A percentile compares a stretch with the other conserved stretches of the same genome.
Evolutionary conservation across 1,139 yeast genomes (phyloP).

Genomic region (Candida sojae): DNA sequence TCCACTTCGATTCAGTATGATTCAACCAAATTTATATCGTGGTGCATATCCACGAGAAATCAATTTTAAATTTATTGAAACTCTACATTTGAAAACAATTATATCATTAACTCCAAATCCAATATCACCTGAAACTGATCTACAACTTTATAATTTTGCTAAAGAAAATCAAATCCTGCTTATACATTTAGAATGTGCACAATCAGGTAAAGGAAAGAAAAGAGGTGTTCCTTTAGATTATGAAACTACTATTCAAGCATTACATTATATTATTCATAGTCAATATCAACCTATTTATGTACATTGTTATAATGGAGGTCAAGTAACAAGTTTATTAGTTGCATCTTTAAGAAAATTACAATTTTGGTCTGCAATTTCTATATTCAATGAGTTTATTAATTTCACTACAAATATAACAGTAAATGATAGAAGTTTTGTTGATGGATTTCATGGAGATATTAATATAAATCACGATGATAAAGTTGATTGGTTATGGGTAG

Average conservation of each 20-base stretch:
- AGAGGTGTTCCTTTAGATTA: slow-evolving; percentile 78
- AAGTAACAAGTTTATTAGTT: slow-evolving; percentile 76
- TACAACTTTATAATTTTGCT: slow-evolving; percentile 54
- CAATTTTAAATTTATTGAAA: slow-evolving; percentile 69
- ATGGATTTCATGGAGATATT: slow-evolving; percentile 70
- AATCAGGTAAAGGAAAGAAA: slow-evolving; percentile 72
- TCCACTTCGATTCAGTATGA: slow-evolving; percentile 75
- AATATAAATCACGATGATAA: slow-evolving; percentile 49
- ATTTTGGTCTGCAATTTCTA: slow-evolving; percentile 88
- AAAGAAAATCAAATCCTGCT: slow-evolving; percentile 45
- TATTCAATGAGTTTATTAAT: slow-evolving; percentile 80
- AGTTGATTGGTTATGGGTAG: slow-evolving; percentile 78
- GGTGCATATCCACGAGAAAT: slow-evolving; percentile 86
- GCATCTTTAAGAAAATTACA: slow-evolving; percentile 85
- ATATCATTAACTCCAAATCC: slow-evolving; percentile 81
- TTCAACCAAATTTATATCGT: slow-evolving; percentile 71
- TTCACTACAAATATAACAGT: slow-evolving; percentile 79
- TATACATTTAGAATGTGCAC: slow-evolving; percentile 67
- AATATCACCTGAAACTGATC: slow-evolving; percentile 54
- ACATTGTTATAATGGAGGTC: slow-evolving; percentile 90
- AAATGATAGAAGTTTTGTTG: slow-evolving; percentile 82
- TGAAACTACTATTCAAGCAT: slow-evolving; percentile 56
- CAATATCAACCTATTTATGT: slow-evolving; percentile 72
- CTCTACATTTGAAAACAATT: slow-evolving; percentile 69
- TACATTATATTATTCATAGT: slow-evolving; percentile 61